Evolutionary conservation across 495 filamentous ascomycete species (phyloP).

Genomic region (Aspergillus nidulans): DNA sequence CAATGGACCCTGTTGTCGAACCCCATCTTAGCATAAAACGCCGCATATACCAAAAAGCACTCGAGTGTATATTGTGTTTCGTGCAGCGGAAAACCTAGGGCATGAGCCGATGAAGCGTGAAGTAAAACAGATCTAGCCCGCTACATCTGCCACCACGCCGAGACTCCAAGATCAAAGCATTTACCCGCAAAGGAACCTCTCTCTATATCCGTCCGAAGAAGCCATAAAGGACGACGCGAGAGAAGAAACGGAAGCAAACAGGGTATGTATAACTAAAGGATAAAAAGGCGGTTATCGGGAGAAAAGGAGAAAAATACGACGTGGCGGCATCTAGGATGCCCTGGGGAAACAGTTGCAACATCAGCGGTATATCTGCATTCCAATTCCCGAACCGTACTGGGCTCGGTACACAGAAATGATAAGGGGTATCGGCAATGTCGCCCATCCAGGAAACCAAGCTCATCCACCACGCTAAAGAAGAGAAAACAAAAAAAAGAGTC

Average conservation of each 20-base stretch:
- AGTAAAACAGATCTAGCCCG: not conserved
- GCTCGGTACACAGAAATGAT: conserved; percentile 12
- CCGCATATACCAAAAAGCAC: too few species aligned
- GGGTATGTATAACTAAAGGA: not conserved
- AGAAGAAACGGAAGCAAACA: not conserved
- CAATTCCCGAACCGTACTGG: not conserved
- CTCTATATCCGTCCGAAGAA: not conserved
- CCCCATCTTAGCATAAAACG: too few species aligned
- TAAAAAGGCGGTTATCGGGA: not conserved
- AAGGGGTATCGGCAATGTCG: conserved; percentile 15
- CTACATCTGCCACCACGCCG: not conserved
- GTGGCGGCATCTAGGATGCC: conserved; percentile 5
- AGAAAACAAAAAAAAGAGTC: conserved; percentile 16
- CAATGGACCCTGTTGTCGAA: not conserved
- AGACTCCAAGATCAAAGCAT: not conserved
- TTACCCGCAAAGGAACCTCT: not conserved
- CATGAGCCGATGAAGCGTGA: too few species aligned
- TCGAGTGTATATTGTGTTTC: too few species aligned
- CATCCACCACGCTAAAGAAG: conserved; percentile 13
- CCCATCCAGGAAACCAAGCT: conserved; percentile 14
- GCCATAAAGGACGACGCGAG: not conserved
- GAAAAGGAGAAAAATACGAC: not conserved
- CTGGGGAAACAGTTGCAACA: not conserved
- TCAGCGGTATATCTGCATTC: conserved; percentile 7
- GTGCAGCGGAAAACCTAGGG: not conserved